Evolutionary conservation across 345 rosid genomes (phyloP).

Genomic region (Arabidopsis arenosa): DNA sequence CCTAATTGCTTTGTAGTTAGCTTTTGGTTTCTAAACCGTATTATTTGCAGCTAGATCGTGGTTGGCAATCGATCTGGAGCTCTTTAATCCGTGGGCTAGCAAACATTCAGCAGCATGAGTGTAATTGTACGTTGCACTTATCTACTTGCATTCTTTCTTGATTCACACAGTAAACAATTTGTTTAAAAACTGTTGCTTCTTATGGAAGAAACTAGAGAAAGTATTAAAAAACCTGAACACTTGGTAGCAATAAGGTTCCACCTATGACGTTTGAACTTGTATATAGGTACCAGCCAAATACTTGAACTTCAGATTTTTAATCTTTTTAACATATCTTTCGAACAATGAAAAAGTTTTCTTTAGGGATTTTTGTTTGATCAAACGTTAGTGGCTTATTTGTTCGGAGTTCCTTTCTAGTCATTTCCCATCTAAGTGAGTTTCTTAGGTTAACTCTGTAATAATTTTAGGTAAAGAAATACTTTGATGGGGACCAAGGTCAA

Average conservation of each 20-base stretch:
- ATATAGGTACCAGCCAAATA: slow-evolving; percentile 5
- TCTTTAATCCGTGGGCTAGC: slow-evolving; percentile 77
- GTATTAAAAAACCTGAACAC: slow-evolving; percentile 3
- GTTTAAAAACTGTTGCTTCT: slow-evolving; percentile 7
- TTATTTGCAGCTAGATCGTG: slow-evolving; percentile 63
- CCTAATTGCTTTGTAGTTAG: slow-evolving; percentile 24
- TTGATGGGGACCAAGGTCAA: slow-evolving; percentile 12
- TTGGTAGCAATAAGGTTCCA: slow-evolving; percentile 17
- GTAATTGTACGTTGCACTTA: slow-evolving; percentile 65
- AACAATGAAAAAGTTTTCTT: slow-evolving; percentile 9
- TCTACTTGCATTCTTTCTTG: slow-evolving; percentile 35
- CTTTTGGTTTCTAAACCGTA: slow-evolving; percentile 30
- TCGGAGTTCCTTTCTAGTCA: slow-evolving; percentile 14
- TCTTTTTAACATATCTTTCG: neutral
- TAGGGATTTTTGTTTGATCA: slow-evolving; percentile 15
- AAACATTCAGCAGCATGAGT: slow-evolving; percentile 67
- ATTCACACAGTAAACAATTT: neutral
- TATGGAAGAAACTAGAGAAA: slow-evolving; percentile 20
- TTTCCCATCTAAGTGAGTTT: slow-evolving; percentile 18
- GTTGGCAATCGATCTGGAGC: slow-evolving; percentile 87
- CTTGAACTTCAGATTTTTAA: neutral
- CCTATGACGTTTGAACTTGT: slow-evolving; percentile 27
- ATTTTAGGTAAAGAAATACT: slow-evolving; percentile 17
- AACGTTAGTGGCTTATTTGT: slow-evolving; percentile 15
- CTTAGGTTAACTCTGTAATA: slow-evolving; percentile 14